A percentile compares a stretch with the other conserved stretches of the same genome.
Evolutionary conservation across 345 rosid species (phyloP).

Genomic region (Durio zibethinus): DNA sequence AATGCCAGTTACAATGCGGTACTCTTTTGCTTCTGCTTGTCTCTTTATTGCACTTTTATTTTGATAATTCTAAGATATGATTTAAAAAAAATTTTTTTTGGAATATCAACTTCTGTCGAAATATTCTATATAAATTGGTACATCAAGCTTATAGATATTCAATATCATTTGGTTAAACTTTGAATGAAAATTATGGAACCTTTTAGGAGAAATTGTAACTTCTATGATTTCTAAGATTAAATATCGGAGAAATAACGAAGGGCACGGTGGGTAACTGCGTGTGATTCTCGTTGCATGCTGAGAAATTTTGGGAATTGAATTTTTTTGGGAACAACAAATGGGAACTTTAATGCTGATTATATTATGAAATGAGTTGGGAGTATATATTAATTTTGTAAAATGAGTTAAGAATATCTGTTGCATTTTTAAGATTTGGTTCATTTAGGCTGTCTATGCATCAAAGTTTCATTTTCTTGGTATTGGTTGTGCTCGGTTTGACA

Average conservation of each 20-base stretch:
- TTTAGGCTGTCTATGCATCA: background rate
- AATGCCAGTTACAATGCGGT: constrained; percentile 66
- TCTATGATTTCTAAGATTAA: background rate
- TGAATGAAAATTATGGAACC: background rate
- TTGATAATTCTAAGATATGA: background rate
- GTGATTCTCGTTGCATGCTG: background rate
- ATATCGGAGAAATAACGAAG: background rate
- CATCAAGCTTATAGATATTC: background rate
- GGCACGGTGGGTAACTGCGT: background rate
- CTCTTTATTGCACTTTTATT: background rate
- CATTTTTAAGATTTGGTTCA: background rate
- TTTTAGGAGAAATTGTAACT: background rate
- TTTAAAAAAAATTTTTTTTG: background rate
- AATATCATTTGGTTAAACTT: background rate
- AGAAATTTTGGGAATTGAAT: background rate
- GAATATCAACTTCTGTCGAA: background rate
- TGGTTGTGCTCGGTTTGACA: background rate
- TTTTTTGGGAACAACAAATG: background rate
- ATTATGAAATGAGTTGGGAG: background rate
- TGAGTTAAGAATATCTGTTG: background rate
- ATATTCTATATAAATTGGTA: background rate
- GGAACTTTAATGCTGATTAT: background rate
- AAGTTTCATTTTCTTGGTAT: background rate
- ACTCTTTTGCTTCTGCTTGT: background rate
- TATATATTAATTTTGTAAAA: background rate